These are phyloP conservation scores for Hypomyces perniciosus DNA, from an alignment of 2,329 filamentous ascomycete genomes.

Conservation along the genomic window DNA sequence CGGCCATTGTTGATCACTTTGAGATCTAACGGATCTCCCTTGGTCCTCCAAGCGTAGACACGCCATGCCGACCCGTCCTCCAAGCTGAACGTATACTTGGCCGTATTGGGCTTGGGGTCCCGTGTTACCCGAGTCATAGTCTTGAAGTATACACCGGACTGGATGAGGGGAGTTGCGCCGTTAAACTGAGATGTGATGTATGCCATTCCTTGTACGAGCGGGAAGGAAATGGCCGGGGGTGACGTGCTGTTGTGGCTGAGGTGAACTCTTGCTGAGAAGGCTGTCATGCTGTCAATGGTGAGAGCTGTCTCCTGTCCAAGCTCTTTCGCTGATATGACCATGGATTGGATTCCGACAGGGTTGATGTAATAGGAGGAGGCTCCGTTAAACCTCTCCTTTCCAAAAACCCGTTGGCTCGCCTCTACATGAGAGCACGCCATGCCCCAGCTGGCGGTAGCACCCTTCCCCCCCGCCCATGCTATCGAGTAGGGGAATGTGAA, in stretches of 20 bases:
- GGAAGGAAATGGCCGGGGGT: conserved; percentile 63
- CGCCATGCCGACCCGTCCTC: conserved; percentile 73
- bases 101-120: conserved; percentile 57
- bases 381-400: conserved; percentile 47
- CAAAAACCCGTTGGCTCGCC: conserved; percentile 59
- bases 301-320: conserved; percentile 55
- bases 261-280: conserved; percentile 60
- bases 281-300: conserved; percentile 48
- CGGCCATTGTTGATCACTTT: conserved; percentile 59
- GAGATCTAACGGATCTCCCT: conserved; percentile 59
- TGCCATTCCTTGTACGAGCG: conserved; percentile 82
- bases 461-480: conserved; percentile 59
- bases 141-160: conserved; percentile 68
- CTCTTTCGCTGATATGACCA: conserved; percentile 74
- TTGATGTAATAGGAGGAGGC: conserved; percentile 71
- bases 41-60: conserved; percentile 63
- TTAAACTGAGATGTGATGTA: conserved; percentile 76
- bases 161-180: conserved; percentile 63
- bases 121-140: conserved; percentile 53
- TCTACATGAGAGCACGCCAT: conserved; percentile 72
- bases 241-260: conserved; percentile 50
- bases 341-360: conserved; percentile 73
- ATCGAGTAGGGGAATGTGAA: conserved; percentile 74
- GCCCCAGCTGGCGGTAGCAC: conserved; percentile 64
- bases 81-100: conserved; percentile 69